These are phyloP conservation scores for Dioszegia crocea DNA, from an alignment of 768 basidiomycete genomes.

Conservation along the genomic window DNA sequence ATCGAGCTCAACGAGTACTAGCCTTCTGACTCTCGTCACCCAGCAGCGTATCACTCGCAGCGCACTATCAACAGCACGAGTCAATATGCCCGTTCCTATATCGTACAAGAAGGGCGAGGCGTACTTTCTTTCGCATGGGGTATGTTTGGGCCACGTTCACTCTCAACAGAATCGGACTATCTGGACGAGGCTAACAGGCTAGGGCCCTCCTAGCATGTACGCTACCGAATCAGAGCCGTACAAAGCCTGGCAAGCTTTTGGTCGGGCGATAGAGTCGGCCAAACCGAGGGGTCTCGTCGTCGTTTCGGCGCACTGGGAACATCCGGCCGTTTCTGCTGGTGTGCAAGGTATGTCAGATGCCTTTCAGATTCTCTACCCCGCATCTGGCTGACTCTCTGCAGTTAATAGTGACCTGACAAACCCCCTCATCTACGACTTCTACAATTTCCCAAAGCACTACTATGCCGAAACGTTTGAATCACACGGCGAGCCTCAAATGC, in stretches of 20 bases:
- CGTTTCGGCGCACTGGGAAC: slow-evolving; percentile 48
- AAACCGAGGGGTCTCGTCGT: slow-evolving; percentile 38
- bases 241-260: slow-evolving; percentile 37
- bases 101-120: slow-evolving; percentile 29
- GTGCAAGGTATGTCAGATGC: slow-evolving; percentile 25
- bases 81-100: not conserved
- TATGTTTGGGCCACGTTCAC: slow-evolving; percentile 11
- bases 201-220: slow-evolving; percentile 44
- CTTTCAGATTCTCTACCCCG: not conserved
- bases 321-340: slow-evolving; percentile 8
- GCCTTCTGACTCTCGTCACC: no score
- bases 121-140: slow-evolving; percentile 47
- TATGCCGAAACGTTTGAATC: slow-evolving; percentile 36
- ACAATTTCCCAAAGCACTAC: slow-evolving; percentile 38
- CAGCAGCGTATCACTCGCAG: no score
- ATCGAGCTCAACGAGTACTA: no score
- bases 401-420: slow-evolving; percentile 38
- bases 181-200: not conserved
- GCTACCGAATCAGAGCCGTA: slow-evolving; percentile 31
- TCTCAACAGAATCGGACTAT: not conserved
- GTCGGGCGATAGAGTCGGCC: slow-evolving; percentile 15
- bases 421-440: slow-evolving; percentile 45
- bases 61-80: no score
- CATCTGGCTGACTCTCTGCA: slow-evolving; percentile 1
- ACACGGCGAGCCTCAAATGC: not conserved